A percentile compares a stretch with the other conserved stretches of the same genome.
These are phyloP conservation scores for Annulohypoxylon nitens DNA, from an alignment of 495 filamentous ascomycete species.

Conservation along the genomic window DNA sequence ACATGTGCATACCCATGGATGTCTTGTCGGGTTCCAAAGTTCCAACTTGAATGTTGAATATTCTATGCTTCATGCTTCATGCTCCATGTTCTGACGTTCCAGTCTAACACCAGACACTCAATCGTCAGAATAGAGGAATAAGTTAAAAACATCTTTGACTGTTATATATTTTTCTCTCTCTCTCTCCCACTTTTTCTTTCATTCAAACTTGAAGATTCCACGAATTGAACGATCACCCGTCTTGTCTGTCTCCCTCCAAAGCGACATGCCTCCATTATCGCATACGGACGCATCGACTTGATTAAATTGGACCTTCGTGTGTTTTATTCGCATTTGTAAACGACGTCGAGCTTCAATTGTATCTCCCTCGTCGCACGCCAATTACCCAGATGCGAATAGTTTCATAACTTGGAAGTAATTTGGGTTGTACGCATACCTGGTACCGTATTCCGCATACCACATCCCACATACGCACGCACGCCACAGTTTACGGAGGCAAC, in stretches of 20 bases:
- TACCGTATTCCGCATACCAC: background rate
- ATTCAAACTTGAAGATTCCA: background rate
- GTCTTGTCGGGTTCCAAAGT: conserved; percentile 16
- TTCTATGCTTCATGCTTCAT: background rate
- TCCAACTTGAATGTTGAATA: background rate
- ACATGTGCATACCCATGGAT: conserved; percentile 26
- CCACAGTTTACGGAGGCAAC: background rate
- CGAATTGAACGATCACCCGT: conserved; percentile 1
- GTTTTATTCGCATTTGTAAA: background rate
- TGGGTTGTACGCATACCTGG: background rate
- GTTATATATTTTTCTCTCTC: background rate
- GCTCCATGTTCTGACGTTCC: background rate
- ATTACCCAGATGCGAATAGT: conserved; percentile 1
- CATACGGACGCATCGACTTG: conserved; percentile 29
- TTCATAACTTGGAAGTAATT: background rate
- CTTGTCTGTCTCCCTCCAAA: background rate
- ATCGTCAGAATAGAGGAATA: conserved; percentile 22
- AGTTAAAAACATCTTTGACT: conserved; percentile 11
- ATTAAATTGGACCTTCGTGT: conserved; percentile 23
- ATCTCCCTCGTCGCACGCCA: conserved; percentile 16
- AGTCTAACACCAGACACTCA: conserved; percentile 21
- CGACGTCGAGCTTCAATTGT: conserved; percentile 14
- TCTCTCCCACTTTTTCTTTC: background rate
- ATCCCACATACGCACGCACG: background rate
- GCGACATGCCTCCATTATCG: conserved; percentile 18